These are phyloP conservation scores for Vigna angularis DNA, from an alignment of 306 rosid species.

Conservation along the genomic window DNA sequence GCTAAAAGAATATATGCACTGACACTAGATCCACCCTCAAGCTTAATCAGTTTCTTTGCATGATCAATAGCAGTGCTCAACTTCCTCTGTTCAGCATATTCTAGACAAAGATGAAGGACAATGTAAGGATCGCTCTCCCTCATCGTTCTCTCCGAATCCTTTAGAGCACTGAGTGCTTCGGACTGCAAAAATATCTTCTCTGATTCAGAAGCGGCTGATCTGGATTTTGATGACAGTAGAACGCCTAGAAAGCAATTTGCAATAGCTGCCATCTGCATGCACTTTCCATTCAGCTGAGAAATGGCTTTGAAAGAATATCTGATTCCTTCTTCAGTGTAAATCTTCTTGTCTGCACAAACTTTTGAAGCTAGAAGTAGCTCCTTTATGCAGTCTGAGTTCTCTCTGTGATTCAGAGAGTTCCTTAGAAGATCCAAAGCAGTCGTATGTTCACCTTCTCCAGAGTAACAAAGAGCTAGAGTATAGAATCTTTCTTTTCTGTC, in stretches of 20 bases:
- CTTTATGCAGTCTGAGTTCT: slow-evolving; percentile 55
- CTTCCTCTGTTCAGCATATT: slow-evolving; percentile 88
- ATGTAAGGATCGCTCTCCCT: slow-evolving; percentile 70
- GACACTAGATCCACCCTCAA: slow-evolving; percentile 79
- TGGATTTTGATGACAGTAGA: slow-evolving; percentile 70
- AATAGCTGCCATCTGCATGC: slow-evolving; percentile 61
- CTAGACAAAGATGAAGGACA: slow-evolving; percentile 79
- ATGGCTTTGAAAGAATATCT: slow-evolving; percentile 60
- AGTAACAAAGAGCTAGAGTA: slow-evolving; percentile 79
- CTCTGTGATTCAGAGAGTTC: slow-evolving; percentile 65
- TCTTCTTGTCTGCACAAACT: slow-evolving; percentile 70
- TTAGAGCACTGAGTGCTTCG: slow-evolving; percentile 69
- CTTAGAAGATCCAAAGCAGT: slow-evolving; percentile 80
- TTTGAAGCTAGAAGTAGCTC: slow-evolving; percentile 81
- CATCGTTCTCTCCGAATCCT: slow-evolving; percentile 63
- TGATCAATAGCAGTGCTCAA: slow-evolving; percentile 68
- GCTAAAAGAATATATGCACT: slow-evolving; percentile 69
- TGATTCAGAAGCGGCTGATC: slow-evolving; percentile 63
- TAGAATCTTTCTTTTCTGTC: slow-evolving; percentile 61
- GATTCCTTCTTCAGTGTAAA: slow-evolving; percentile 73
- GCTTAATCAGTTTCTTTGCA: slow-evolving; percentile 69
- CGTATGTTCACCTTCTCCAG: slow-evolving; percentile 66
- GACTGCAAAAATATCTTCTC: slow-evolving; percentile 67
- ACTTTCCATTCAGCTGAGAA: slow-evolving; percentile 60
- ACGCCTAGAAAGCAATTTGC: slow-evolving; percentile 79